phyloP scores from a whole-genome alignment of 2,329 filamentous ascomycete genomes.

The Harringtonia aguacate region DNA sequence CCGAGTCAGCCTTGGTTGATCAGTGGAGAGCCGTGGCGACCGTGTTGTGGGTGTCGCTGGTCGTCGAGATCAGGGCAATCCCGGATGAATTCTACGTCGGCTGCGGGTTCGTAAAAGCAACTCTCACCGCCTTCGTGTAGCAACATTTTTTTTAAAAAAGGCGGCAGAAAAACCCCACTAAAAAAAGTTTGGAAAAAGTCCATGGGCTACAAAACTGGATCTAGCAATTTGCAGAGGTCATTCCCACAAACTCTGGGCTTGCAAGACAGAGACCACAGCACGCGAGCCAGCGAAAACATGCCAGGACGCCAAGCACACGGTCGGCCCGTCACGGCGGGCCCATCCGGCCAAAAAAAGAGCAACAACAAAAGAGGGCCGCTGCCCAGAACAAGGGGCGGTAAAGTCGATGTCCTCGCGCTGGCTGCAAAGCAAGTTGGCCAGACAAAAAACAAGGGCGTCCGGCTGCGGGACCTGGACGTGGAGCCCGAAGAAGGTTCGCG shows the following conservation, averaged over 20 bases:
- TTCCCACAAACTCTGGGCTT: not conserved
- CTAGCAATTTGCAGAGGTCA: too few relatives aligned
- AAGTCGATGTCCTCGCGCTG: slow-evolving; percentile 45
- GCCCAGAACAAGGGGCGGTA: slow-evolving; percentile 38
- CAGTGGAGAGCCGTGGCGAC: too few relatives aligned
- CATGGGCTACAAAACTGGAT: not conserved
- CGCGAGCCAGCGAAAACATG: slow-evolving; percentile 26
- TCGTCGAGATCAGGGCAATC: too few relatives aligned
- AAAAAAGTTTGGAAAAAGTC: slow-evolving; percentile 8
- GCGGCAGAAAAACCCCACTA: slow-evolving; percentile 12
- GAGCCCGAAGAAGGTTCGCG: slow-evolving; percentile 30
- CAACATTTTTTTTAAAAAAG: not conserved
- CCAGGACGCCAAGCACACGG: slow-evolving; percentile 50
- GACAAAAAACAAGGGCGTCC: slow-evolving; percentile 21
- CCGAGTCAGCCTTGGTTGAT: too few relatives aligned
- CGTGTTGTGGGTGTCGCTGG: too few relatives aligned
- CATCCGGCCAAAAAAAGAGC: slow-evolving; percentile 14
- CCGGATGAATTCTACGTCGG: too few relatives aligned
- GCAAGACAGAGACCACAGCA: not conserved
- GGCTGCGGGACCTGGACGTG: slow-evolving; percentile 38
- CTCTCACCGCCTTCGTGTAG: slow-evolving; percentile 9
- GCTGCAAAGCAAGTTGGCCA: slow-evolving; percentile 40
- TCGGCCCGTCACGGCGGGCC: slow-evolving; percentile 31
- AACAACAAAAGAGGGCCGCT: not conserved
- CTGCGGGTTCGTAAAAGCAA: too few relatives aligned